These are phyloP conservation scores for Multifurca ochricompacta DNA, from an alignment of 768 basidiomycete species.

Conservation along the genomic window DNA sequence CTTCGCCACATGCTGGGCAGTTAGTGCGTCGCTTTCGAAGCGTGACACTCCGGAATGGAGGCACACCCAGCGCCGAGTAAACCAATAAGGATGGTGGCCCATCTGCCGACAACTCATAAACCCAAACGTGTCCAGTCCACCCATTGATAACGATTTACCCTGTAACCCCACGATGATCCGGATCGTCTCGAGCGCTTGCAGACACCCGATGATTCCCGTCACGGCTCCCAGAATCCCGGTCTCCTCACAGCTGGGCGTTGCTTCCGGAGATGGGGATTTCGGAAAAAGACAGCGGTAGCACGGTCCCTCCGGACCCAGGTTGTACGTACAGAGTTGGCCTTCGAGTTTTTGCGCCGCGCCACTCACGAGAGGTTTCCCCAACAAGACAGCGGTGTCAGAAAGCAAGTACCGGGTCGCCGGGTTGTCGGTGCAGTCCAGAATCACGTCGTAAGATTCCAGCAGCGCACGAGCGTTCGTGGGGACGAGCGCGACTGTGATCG, in stretches of 20 bases:
- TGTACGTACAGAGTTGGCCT: slow-evolving; percentile 74
- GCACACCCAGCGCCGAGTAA: slow-evolving; percentile 59
- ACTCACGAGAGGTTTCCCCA: slow-evolving; percentile 79
- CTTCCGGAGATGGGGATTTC: slow-evolving; percentile 55
- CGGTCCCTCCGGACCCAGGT: slow-evolving; percentile 60
- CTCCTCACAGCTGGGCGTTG: slow-evolving; percentile 76
- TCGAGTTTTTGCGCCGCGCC: slow-evolving; percentile 88
- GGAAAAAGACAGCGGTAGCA: slow-evolving; percentile 96
- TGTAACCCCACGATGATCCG: slow-evolving; percentile 65
- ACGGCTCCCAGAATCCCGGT: slow-evolving; percentile 83
- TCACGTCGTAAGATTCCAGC: slow-evolving; percentile 57
- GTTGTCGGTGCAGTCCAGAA: slow-evolving; percentile 95
- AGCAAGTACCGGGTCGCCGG: slow-evolving; percentile 87
- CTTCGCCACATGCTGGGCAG: slow-evolving; percentile 69
- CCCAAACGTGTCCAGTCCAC: background rate
- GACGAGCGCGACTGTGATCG: slow-evolving; percentile 45
- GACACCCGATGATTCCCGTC: slow-evolving; percentile 80
- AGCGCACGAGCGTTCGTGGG: slow-evolving; percentile 57
- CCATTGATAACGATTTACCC: slow-evolving; percentile 33
- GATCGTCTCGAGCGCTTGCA: slow-evolving; percentile 86
- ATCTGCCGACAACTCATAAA: slow-evolving; percentile 32
- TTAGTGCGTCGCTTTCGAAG: slow-evolving; percentile 61
- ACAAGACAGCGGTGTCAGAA: slow-evolving; percentile 72
- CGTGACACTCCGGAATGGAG: slow-evolving; percentile 78
- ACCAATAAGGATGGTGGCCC: slow-evolving; percentile 57